Conservation (phyloP, 305 asterid species). For the Solanum aculeatissimum region DNA sequence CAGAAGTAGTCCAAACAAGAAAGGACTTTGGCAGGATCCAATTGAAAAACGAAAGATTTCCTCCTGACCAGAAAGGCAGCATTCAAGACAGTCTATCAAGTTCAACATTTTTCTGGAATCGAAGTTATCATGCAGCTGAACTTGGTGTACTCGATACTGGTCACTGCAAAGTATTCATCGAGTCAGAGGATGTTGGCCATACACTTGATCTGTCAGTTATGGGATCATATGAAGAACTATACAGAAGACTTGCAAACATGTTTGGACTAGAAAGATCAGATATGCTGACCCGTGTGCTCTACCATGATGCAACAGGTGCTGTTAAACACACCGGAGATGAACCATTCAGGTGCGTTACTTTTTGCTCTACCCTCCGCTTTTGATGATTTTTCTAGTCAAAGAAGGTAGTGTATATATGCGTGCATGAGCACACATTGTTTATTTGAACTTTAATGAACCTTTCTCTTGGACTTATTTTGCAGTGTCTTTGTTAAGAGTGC, state of each 20-base stretch:
- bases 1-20: constrained; percentile 20
- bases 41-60: constrained; percentile 8
- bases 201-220: constrained; percentile 67
- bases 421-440: neutral
- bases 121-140: constrained; percentile 31
- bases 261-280: constrained; percentile 55
- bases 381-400: neutral
- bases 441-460: neutral
- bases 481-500: constrained; percentile 26
- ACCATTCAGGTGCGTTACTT: constrained; percentile 56
- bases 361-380: neutral
- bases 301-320: constrained; percentile 52
- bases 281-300: constrained; percentile 41
- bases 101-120: constrained; percentile 26
- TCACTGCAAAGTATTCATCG: constrained; percentile 85
- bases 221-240: constrained; percentile 76
- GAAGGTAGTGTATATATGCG: neutral
- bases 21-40: constrained; percentile 3
- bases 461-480: constrained; percentile 1
- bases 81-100: constrained; percentile 16
- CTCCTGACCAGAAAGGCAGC: constrained; percentile 18
- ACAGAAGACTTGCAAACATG: constrained; percentile 52
- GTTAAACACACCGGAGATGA: constrained; percentile 67
- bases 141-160: constrained; percentile 41
- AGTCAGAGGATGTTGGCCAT: constrained; percentile 71